Evolutionary conservation across 306 rosid genomes (phyloP).

Genomic region (Prunus kanzakura): DNA sequence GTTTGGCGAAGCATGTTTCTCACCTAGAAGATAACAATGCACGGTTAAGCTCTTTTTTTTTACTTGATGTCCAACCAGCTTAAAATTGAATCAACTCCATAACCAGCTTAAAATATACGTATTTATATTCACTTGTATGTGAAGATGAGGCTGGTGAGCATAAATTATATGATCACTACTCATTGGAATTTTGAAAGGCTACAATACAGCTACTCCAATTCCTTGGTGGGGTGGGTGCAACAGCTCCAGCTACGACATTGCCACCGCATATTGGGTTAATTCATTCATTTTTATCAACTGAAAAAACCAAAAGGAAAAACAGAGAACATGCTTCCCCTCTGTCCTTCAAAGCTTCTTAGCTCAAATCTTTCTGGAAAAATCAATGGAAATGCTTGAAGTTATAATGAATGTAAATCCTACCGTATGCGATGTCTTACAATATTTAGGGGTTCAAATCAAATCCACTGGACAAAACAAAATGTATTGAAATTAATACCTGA

Average conservation of each 20-base stretch:
- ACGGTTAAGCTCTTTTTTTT: too few species aligned
- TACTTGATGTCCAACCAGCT: background rate
- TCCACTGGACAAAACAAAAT: background rate
- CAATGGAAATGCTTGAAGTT: background rate
- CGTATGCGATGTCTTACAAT: too few species aligned
- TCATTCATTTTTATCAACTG: background rate
- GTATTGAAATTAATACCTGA: background rate
- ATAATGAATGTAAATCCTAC: too few species aligned
- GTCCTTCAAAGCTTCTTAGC: too few species aligned
- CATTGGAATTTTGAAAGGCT: too few species aligned
- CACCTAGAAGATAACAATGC: too few species aligned
- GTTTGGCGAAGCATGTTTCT: too few species aligned
- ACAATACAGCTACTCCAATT: background rate
- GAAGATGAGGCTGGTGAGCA: background rate
- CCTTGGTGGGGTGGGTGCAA: background rate
- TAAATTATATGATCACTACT: background rate
- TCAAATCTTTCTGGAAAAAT: too few species aligned
- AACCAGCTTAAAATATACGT: background rate
- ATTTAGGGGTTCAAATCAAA: background rate
- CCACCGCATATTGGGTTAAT: background rate
- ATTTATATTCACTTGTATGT: background rate
- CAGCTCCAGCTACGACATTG: background rate
- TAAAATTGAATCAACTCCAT: background rate
- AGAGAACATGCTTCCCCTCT: background rate
- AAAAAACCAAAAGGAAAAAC: background rate